Evolutionary conservation across 768 basidiomycete genomes (phyloP).

Genomic region (Imleria badia): DNA sequence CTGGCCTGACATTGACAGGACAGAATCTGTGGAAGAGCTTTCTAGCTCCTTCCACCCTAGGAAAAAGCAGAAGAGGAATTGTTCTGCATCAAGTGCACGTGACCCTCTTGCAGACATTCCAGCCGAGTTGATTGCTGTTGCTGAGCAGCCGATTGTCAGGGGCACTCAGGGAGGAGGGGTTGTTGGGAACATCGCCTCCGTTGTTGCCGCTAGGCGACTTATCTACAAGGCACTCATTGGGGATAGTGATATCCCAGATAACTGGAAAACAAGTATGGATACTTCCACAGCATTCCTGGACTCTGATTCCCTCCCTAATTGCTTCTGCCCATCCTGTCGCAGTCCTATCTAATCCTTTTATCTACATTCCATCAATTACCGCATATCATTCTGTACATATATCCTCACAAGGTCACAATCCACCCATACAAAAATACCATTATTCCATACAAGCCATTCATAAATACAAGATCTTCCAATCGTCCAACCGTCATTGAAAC

Average conservation of each 20-base stretch:
- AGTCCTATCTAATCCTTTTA: conserved; percentile 39
- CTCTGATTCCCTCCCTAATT: conserved; percentile 24
- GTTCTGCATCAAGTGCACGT: not conserved
- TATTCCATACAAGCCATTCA: not conserved
- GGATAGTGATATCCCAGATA: conserved; percentile 31
- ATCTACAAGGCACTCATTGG: conserved; percentile 40
- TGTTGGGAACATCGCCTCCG: conserved; percentile 49
- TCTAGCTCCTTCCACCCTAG: not conserved
- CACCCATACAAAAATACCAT: not conserved
- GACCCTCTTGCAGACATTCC: conserved; percentile 33
- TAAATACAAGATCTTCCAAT: not conserved
- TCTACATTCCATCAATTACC: not conserved
- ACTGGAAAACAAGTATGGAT: conserved; percentile 40
- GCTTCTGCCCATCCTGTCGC: conserved; percentile 44
- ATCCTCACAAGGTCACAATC: not conserved
- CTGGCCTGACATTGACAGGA: conserved; percentile 36
- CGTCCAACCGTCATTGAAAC: not conserved
- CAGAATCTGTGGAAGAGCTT: conserved; percentile 1
- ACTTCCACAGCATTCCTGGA: conserved; percentile 23
- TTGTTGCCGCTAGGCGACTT: conserved; percentile 47
- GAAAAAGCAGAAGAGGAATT: conserved; percentile 15
- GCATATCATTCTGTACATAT: not conserved
- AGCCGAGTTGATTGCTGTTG: conserved; percentile 38
- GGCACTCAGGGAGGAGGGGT: conserved; percentile 45
- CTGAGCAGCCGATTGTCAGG: conserved; percentile 54